Evolutionary conservation across 2,329 filamentous ascomycete species (phyloP), one percentile per base, ranked within the genome.

Genomic region (Microcera coccophila): DNA sequence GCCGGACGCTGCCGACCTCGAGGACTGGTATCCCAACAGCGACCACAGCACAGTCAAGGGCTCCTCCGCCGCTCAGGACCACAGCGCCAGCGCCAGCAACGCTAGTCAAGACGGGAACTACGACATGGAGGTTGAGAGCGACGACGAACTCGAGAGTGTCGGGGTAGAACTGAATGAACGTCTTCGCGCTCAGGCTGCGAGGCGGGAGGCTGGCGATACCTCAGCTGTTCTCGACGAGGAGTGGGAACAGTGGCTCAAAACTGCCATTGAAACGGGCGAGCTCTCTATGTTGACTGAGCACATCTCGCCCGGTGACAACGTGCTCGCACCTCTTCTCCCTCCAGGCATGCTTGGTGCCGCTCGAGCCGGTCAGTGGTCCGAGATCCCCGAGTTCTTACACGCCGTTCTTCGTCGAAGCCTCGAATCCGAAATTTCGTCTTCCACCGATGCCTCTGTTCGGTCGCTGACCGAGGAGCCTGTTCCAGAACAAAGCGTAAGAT

Each of bases 221-320:
- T 73, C 74, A 14, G 72, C 76, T 36, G 73, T 79, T 19, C 72
- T 87, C 52, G 83, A 87, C 57, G 81, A 84, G 49, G 82, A 84
- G 54, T 87, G 81, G 82, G 84, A 87, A 62, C 81, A 85, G 61
- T 87, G 82, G 78, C 68, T 87, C 47, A 87, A 87, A 64, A 81
- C 82, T 55, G 81, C 78, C 33, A 76, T 84, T 37, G 83, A 87
- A 57, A 72, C 76, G 5, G 82, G 82, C 45, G 69, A 76, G 42
- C 64, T 81, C 28, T 67, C 73, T 15, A 68, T 71, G 38, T 58
- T 76, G 19, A 66, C 69, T 4, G 69, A 72, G 35, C 68, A 63
- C 62, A 54, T 59, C 62, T 50, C 55, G 2, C 45, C 49, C 17
- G 22, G 22, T 26, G 22, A 12, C 7, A 39, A 55, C 24, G 53